Conservation (phyloP, 2,329 filamentous ascomycete species). For the Kalmusia sp. region DNA sequence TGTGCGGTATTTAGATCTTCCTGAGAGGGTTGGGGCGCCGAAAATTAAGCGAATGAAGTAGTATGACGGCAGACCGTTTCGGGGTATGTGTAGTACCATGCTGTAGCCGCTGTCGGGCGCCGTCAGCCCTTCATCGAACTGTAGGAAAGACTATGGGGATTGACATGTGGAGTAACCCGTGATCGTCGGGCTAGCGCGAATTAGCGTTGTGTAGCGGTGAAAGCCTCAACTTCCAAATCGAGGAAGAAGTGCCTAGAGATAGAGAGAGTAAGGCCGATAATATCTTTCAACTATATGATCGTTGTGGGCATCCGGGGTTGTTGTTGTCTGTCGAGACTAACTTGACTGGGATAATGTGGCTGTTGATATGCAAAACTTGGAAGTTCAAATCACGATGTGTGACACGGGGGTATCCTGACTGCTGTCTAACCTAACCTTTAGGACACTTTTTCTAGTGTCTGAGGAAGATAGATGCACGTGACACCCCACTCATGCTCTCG, state of each 20-base stretch:
- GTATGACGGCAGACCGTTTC: too few relatives aligned
- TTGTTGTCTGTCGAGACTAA: neutral
- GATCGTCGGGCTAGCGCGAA: constrained; percentile 7
- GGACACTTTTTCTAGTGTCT: neutral
- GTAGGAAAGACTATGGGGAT: neutral
- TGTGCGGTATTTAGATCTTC: too few relatives aligned
- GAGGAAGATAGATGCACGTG: neutral
- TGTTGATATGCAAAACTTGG: neutral
- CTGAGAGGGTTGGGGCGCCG: too few relatives aligned
- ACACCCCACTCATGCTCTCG: constrained; percentile 9
- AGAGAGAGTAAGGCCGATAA: too few relatives aligned
- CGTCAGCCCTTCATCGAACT: neutral
- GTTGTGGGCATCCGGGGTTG: neutral
- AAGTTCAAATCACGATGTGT: neutral
- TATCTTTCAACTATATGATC: too few relatives aligned
- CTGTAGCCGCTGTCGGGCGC: neutral
- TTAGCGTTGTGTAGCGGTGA: constrained; percentile 31
- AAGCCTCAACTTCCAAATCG: constrained; percentile 10
- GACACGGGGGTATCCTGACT: neutral
- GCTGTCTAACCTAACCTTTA: neutral
- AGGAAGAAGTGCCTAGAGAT: too few relatives aligned
- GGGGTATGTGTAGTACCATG: too few relatives aligned
- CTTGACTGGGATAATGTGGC: neutral
- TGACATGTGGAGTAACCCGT: neutral
- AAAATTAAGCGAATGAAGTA: too few relatives aligned